Evolutionary conservation across 164 flowering plant genomes (phyloP), one percentile per base, ranked within the genome.

Genomic region (Euptelea pleiosperma): DNA sequence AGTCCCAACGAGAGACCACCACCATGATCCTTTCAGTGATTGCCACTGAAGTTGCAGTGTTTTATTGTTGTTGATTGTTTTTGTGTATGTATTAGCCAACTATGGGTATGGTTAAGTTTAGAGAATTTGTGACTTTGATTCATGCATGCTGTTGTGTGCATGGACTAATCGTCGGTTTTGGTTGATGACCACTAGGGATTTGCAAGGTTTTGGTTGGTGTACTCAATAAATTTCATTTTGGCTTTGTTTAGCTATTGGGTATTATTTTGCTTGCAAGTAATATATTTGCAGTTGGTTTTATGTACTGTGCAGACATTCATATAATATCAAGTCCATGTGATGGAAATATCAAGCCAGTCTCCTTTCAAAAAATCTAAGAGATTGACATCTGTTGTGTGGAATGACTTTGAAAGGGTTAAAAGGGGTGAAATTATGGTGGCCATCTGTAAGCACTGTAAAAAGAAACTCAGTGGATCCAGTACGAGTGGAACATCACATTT

Each of bases 401-500:
- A 85, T 65, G 85, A 89, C 69, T 89, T 87, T 66, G 90, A 89
- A 63, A 77, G 88, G 68, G 75, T 89, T 45, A 79, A 77, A 62
- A 83, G 74, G 64, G 82, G 75, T 55, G 92, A 82, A 8, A 63
- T 65, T 5, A 82, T 85, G 39, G 75, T 79, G 65, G 94, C 97
- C 37, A 82, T 83, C 43, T 89, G 97, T 66, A 68, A 79, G 5
- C 94, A 87, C 57, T 89, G 94, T 60, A 80, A 73, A 61, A 87
- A 80, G 78, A 79, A 65, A 60, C 82, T 90, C 14, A 82, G 85
- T 57, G 92, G 95, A 15, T 81, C 88, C 48, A 87, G 92, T 74
- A 85, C 79, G 24, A 87, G 92, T 66, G 97, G 95, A 22, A 90
- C 97, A 0, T 82, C 91, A 31, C 93, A 90, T 77, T 70, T 90